Conservation (phyloP, 1,284 basidiomycete species). For the Trichosporon faecale region DNA sequence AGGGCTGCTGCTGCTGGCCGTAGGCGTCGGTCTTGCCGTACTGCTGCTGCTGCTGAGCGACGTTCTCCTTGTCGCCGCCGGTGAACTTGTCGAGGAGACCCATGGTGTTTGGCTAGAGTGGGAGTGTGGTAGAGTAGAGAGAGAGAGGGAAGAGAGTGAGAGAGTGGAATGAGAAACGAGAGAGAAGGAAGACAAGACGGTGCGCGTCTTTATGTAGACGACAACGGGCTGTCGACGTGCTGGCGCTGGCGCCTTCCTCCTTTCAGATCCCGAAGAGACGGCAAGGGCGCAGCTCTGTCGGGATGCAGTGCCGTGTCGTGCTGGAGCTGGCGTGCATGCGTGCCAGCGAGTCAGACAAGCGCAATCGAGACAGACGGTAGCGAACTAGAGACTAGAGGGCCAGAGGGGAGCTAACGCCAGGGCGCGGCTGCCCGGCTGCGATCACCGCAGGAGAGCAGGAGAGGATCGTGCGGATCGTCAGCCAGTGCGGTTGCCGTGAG, state of each 20-base stretch:
- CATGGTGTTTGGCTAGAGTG: background rate
- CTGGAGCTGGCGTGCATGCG: background rate
- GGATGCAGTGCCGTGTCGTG: background rate
- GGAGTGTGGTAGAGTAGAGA: background rate
- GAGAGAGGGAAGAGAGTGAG: background rate
- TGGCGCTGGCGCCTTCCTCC: background rate
- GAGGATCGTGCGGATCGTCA: background rate
- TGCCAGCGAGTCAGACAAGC: background rate
- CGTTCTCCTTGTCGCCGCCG: slow-evolving; percentile 10
- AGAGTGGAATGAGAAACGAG: background rate
- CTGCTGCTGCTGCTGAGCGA: slow-evolving; percentile 1
- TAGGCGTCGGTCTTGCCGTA: slow-evolving; percentile 2
- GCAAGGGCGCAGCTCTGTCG: background rate
- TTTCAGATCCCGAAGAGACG: background rate
- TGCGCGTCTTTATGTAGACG: background rate
- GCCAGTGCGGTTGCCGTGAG: background rate
- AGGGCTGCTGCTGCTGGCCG: slow-evolving; percentile 3
- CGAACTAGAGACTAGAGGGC: background rate
- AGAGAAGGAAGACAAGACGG: background rate
- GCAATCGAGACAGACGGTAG: background rate
- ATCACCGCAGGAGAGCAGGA: background rate
- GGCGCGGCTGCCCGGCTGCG: background rate
- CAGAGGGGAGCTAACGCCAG: background rate
- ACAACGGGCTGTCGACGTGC: background rate
- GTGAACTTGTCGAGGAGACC: slow-evolving; percentile 6